Base-by-base conservation (phyloP, 2,329 filamentous ascomycete species). In the Beauveria caledonica region DNA sequence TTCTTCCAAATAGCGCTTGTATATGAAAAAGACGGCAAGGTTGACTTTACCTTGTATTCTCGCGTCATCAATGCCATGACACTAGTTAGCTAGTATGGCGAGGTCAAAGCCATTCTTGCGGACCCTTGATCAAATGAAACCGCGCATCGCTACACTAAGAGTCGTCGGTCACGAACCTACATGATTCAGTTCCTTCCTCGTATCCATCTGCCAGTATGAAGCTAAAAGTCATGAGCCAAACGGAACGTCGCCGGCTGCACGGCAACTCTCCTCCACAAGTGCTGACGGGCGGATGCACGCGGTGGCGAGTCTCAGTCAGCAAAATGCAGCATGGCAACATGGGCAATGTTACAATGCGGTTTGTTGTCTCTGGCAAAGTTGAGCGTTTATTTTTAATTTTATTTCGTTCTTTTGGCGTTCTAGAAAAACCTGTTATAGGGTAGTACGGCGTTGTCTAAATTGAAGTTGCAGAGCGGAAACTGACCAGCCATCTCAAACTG, bases 261-360 rank as follows among this genome's bases (percentile, higher is more conserved):
- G 57, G 48, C 46, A 52, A 10, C 13, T 7, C n/a, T 25, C 25
- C 17, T 36, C 39, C n/a, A 42, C 48, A 59, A 59, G 48, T 52
- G 57, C 57, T 59, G 57, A 59, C 57, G 39, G 48, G 39, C 46
- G 45, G n/a, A 51, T 45, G 25, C 57, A 52, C 19, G n/a, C 6
- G 48, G 39, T 36, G 48, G 56, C 39, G 13, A 29, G 27, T 58
- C 57, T 44, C 57, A 45, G 57, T 59, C 57, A 59, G 57, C 57
- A 52, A 44, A 59, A 39, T 59, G 48, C 48, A 42, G 48, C 48
- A 52, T 45, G 7, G 17, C 17, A 27, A n/a, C 39, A 59, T 59
- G 57, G 57, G 57, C 57, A 59, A 45, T 59, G 36, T 25, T 25
- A 39, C 17, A 59, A 59, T 59, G 25, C 48, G 48, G n/a, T 52